Evolutionary conservation across 1,139 yeast genomes (phyloP).

Genomic region (Candida gigantensis): DNA sequence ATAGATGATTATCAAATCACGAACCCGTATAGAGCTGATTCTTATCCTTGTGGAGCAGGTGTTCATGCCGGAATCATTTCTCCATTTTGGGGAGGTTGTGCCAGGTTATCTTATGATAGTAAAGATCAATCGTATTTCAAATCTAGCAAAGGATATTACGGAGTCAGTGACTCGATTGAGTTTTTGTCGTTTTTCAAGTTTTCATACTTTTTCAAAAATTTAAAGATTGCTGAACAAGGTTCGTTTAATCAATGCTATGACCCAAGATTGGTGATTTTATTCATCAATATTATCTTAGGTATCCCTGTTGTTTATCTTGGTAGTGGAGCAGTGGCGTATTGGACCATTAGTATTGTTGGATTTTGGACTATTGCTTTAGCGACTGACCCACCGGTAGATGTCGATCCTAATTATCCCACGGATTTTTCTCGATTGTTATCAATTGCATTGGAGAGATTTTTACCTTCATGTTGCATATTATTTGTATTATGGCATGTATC

Average conservation of each 20-base stretch:
- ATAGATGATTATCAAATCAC: conserved; percentile 34
- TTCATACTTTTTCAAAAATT: conserved; percentile 59
- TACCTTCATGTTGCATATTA: conserved; percentile 74
- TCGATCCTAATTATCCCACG: conserved; percentile 54
- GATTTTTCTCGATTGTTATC: conserved; percentile 65
- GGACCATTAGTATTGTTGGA: conserved; percentile 67
- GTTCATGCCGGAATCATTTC: conserved; percentile 81
- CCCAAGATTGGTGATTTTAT: conserved; percentile 59
- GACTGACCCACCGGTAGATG: conserved; percentile 76
- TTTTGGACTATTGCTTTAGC: conserved; percentile 84
- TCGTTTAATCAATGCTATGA: conserved; percentile 58
- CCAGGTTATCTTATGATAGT: conserved; percentile 54
- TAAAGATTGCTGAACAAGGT: conserved; percentile 20
- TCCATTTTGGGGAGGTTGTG: conserved; percentile 80
- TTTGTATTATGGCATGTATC: conserved; percentile 72
- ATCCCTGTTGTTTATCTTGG: conserved; percentile 59
- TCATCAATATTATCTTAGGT: conserved; percentile 59
- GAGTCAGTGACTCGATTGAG: conserved; percentile 55
- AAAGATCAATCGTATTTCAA: conserved; percentile 56
- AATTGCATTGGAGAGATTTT: conserved; percentile 67
- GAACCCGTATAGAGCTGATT: conserved; percentile 80
- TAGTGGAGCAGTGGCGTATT: conserved; percentile 57
- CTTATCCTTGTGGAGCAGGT: conserved; percentile 88
- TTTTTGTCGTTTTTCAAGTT: conserved; percentile 77
- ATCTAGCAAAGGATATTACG: conserved; percentile 46